phyloP scores from a whole-genome alignment of 805 yeast species.

The Saturnispora quitensis region DNA sequence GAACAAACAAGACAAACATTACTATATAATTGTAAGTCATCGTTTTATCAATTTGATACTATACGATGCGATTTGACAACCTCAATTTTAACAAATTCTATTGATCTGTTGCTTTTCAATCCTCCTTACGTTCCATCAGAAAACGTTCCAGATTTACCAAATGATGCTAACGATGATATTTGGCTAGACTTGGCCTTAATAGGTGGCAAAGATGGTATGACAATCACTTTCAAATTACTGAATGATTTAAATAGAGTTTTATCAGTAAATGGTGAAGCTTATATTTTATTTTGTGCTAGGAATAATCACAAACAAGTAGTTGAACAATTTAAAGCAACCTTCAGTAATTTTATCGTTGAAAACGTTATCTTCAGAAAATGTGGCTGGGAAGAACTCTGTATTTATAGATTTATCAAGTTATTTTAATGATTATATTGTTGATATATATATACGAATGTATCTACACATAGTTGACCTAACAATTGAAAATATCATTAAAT shows the following conservation, averaged over 20 bases:
- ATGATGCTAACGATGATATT: constrained; percentile 32
- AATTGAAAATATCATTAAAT: constrained; percentile 39
- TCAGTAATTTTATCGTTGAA: constrained; percentile 40
- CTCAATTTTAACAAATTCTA: constrained; percentile 33
- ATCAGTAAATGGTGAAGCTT: constrained; percentile 63
- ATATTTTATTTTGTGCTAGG: constrained; percentile 84
- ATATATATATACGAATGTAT: background rate
- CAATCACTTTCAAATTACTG: constrained; percentile 59
- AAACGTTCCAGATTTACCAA: constrained; percentile 54
- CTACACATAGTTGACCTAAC: background rate
- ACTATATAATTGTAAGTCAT: constrained; percentile 13
- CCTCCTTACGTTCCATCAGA: constrained; percentile 97
- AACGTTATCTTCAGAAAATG: constrained; percentile 65
- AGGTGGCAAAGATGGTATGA: constrained; percentile 92
- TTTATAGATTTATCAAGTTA: constrained; percentile 47
- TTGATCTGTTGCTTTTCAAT: constrained; percentile 78
- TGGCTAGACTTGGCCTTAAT: constrained; percentile 88
- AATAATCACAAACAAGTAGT: constrained; percentile 67
- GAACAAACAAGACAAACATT: constrained; percentile 37
- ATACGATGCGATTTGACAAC: constrained; percentile 52
- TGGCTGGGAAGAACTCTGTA: constrained; percentile 90
- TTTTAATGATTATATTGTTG: background rate
- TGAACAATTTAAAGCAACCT: constrained; percentile 30
- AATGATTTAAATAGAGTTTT: constrained; percentile 43
- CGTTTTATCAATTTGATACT: constrained; percentile 30